These are phyloP conservation scores for Dioszegia crocea DNA, from an alignment of 768 basidiomycete genomes.

Conservation along the genomic window DNA sequence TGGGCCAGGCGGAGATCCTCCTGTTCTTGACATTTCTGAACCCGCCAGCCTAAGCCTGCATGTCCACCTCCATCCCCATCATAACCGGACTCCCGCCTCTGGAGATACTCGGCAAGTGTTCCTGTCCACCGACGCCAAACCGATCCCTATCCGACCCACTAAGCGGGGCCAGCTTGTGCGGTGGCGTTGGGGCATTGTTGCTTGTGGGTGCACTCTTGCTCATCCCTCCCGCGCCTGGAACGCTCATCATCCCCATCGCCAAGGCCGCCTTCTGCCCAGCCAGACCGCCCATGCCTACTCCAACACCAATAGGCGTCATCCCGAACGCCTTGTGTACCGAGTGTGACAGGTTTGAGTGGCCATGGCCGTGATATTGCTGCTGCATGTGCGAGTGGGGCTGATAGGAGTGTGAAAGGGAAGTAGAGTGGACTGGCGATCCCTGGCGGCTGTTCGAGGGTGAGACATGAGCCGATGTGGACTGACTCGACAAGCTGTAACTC, in stretches of 20 bases:
- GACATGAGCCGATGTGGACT: slow-evolving; percentile 42
- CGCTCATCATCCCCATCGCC: neutral
- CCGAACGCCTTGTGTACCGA: slow-evolving; percentile 83
- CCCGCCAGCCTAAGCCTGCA: slow-evolving; percentile 22
- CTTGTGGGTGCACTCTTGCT: neutral
- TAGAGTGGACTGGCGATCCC: slow-evolving; percentile 35
- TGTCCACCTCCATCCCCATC: slow-evolving; percentile 47
- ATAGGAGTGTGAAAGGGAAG: slow-evolving; percentile 20
- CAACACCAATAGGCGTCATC: slow-evolving; percentile 58
- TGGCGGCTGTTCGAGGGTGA: slow-evolving; percentile 42
- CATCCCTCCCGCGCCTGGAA: neutral
- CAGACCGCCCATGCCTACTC: slow-evolving; percentile 6
- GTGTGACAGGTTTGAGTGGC: slow-evolving; percentile 62
- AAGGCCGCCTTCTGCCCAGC: slow-evolving; percentile 5
- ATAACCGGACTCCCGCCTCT: slow-evolving; percentile 37
- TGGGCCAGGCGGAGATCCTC: too few relatives aligned
- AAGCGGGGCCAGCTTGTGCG: slow-evolving; percentile 37
- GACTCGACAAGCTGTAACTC: slow-evolving; percentile 31
- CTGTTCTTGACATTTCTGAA: neutral
- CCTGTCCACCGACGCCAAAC: slow-evolving; percentile 5
- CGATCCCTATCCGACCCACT: slow-evolving; percentile 13
- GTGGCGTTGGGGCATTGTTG: slow-evolving; percentile 15
- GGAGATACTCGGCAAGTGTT: slow-evolving; percentile 41
- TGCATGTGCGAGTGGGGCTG: slow-evolving; percentile 13
- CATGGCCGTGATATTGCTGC: neutral